Evolutionary conservation across 1,139 yeast genomes (phyloP), one percentile per base, ranked within the genome.

Genomic region (Suhomyces chickasaworum): DNA sequence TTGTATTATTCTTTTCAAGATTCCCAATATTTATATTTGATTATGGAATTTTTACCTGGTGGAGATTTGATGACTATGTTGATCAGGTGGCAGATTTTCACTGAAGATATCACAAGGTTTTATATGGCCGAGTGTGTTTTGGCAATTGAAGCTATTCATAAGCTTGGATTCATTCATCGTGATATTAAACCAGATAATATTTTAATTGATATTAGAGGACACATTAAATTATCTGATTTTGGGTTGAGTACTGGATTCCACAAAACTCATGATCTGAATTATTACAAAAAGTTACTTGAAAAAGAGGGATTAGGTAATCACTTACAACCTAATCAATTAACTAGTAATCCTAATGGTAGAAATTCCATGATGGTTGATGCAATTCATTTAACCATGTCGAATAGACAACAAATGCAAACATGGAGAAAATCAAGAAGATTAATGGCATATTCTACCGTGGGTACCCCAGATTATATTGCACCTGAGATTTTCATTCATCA

Each of bases 391-490:
- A 93, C 99, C 4, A 89, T 95, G 85, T 86, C 97, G 13, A 91
- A 91, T 63, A 80, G 98, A 57, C 97, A 93, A 65, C 98, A 93
- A 66, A 90, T 95, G 77, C 96, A 95, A 66, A 93, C 99, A 0
- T 93, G 99, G 99, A 82, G 99, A 63, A 90, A 91, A 66, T 88
- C 96, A 16, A 79, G 99, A 60, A 80, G 99, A 57, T 69, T 93
- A 46, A 95, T 95, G 99, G 99, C 99, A 0, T 93, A 93, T 64
- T 90, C 97, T 4, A 93, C 99, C 0, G 99, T 93, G 25, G 99
- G 99, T 45, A 93, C 99, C 0, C 99, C 99, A 0, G 99, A 93
- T 66, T 93, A 93, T 66, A 95, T 93, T 67, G 99, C 99, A 0
- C 99, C 99, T 0, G 99, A 93, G 65, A 93, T 95, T 53, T 95